These are phyloP conservation scores for Marchantia polymorpha DNA, from an alignment of 225 moss, liverwort and hornwort genomes.

Conservation along the genomic window DNA sequence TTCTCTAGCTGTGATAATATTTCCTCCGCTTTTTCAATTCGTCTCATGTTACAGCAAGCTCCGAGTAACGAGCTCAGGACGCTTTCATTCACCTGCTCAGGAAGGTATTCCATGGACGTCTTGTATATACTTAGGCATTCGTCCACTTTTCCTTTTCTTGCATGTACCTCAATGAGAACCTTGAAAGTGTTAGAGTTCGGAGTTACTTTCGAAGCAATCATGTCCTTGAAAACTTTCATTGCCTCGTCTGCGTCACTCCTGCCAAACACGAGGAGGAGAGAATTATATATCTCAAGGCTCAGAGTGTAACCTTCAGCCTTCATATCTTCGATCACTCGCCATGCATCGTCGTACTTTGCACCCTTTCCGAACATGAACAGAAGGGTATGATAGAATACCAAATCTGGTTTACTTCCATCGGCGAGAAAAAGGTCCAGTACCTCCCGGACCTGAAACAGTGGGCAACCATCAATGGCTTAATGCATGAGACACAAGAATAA, in stretches of 20 bases:
- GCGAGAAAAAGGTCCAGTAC: conserved; percentile 75
- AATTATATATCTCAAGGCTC: conserved; percentile 86
- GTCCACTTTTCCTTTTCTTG: conserved; percentile 83
- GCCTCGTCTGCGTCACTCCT: conserved; percentile 85
- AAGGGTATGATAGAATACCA: conserved; percentile 98
- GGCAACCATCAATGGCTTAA: neutral
- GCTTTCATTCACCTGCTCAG: conserved; percentile 63
- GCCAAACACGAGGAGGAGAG: conserved; percentile 93
- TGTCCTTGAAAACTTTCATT: conserved; percentile 81
- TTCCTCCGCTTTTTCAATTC: conserved; percentile 69
- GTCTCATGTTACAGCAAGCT: conserved; percentile 95
- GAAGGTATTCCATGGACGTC: conserved; percentile 61
- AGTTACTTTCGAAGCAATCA: conserved; percentile 70
- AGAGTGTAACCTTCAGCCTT: conserved; percentile 75
- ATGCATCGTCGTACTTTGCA: conserved; percentile 79
- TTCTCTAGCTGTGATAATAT: conserved; percentile 57
- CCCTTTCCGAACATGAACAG: conserved; percentile 98
- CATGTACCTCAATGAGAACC: conserved; percentile 84
- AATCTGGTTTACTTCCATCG: conserved; percentile 82
- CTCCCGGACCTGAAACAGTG: conserved; percentile 67
- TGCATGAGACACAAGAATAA: neutral
- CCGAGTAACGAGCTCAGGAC: conserved; percentile 75
- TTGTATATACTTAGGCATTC: conserved; percentile 78
- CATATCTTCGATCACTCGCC: conserved; percentile 90
- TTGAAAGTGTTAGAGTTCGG: conserved; percentile 86